Percentiles rank a stretch among this genome's conserved stretches.
These are phyloP conservation scores for Aureobasidium sp. DNA, from an alignment of 2,329 filamentous ascomycete genomes.

Conservation along the genomic window DNA sequence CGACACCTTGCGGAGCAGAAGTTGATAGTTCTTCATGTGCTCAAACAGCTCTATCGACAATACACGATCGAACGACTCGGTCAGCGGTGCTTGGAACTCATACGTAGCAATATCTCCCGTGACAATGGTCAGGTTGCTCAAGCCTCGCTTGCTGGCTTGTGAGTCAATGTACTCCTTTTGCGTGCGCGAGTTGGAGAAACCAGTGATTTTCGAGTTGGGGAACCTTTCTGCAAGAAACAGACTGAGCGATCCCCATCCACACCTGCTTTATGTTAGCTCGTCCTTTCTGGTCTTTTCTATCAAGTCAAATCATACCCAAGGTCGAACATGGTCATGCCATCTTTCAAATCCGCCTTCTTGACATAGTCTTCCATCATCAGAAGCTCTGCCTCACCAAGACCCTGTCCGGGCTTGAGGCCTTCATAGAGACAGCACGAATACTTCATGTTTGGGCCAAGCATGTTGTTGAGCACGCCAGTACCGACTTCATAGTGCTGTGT, in stretches of 20 bases:
- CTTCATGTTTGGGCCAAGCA: slow-evolving; percentile 62
- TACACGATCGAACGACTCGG: slow-evolving; percentile 51
- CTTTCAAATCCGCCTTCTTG: slow-evolving; percentile 48
- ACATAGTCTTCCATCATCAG: slow-evolving; percentile 58
- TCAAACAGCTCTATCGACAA: slow-evolving; percentile 65
- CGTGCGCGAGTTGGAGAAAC: slow-evolving; percentile 61
- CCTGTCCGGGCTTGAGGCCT: slow-evolving; percentile 44
- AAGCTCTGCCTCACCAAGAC: slow-evolving; percentile 43
- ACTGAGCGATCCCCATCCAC: slow-evolving; percentile 59
- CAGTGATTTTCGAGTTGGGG: slow-evolving; percentile 53
- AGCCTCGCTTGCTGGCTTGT: slow-evolving; percentile 46
- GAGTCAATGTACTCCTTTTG: slow-evolving; percentile 60
- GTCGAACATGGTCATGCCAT: slow-evolving; percentile 56
- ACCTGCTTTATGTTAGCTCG: slow-evolving; percentile 33
- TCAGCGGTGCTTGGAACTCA: slow-evolving; percentile 41
- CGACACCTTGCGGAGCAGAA: slow-evolving; percentile 55
- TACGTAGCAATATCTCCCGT: slow-evolving; percentile 60
- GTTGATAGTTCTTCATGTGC: slow-evolving; percentile 69
- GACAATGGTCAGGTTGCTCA: slow-evolving; percentile 54
- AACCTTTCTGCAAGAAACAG: slow-evolving; percentile 59
- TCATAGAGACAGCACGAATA: slow-evolving; percentile 61
- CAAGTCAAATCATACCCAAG: slow-evolving; percentile 41
- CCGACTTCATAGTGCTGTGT: slow-evolving; percentile 66
- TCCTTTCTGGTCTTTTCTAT: not conserved
- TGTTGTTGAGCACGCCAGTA: slow-evolving; percentile 52